Conservation (phyloP, 2,329 filamentous ascomycete genomes). For the Ceratocystis cubensis region DNA sequence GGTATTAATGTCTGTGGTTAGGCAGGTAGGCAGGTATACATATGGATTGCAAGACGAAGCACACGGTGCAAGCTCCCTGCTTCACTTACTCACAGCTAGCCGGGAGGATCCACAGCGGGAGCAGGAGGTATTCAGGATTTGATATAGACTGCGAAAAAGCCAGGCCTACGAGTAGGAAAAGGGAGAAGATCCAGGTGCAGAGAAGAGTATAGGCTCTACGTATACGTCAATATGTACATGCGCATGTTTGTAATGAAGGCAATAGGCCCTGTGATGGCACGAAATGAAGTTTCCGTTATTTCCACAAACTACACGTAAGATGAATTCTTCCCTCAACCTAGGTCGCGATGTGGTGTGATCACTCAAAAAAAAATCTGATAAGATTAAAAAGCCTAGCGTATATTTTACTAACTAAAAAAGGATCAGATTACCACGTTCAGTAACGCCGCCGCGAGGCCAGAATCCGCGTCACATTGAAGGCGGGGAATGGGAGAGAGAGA, state of each 20-base stretch:
- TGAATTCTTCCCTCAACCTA: background rate
- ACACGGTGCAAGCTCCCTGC: background rate
- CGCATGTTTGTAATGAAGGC: background rate
- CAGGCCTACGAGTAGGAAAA: background rate
- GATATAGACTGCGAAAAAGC: background rate
- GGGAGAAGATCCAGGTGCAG: background rate
- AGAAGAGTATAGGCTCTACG: background rate
- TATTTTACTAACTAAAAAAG: constrained; percentile 4
- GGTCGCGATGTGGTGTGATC: constrained; percentile 5
- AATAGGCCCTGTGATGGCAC: background rate
- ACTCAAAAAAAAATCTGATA: constrained; percentile 4
- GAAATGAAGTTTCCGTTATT: background rate
- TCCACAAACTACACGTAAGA: background rate
- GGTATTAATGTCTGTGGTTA: too few species aligned
- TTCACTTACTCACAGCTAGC: background rate
- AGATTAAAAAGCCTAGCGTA: constrained; percentile 6
- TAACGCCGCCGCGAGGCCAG: constrained; percentile 5
- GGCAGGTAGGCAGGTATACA: background rate
- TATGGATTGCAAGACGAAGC: background rate
- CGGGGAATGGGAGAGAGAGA: background rate
- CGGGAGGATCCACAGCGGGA: background rate
- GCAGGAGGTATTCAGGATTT: background rate
- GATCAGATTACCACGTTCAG: constrained; percentile 3
- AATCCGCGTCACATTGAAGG: background rate
- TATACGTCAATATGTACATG: background rate